These are phyloP conservation scores for Septoria petroselini DNA, from an alignment of 2,329 filamentous ascomycete genomes.

Conservation along the genomic window DNA sequence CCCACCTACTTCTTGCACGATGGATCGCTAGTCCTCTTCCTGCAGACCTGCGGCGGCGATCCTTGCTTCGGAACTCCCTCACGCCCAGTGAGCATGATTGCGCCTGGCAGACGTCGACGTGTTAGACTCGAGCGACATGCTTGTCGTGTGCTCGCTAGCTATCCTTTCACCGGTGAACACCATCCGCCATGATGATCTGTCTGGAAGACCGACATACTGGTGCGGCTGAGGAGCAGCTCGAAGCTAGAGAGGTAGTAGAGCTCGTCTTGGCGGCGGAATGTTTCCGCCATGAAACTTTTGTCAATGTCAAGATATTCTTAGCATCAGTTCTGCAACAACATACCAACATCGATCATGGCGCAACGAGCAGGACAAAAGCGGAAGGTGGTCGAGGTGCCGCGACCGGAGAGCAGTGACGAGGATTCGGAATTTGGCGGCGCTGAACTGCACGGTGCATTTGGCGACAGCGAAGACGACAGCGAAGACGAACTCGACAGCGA, in stretches of 20 bases:
- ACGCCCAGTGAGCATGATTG: too few species aligned
- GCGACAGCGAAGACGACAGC: conserved; percentile 39
- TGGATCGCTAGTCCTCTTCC: too few species aligned
- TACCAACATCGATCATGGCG: conserved; percentile 16
- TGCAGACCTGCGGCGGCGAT: conserved; percentile 2
- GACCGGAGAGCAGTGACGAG: conserved; percentile 31
- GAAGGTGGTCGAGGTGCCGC: conserved; percentile 42
- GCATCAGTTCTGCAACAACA: conserved; percentile 17
- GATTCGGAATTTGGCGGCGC: conserved; percentile 41
- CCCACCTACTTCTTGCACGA: too few species aligned
- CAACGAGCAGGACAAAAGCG: conserved; percentile 44
- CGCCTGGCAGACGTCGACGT: too few species aligned
- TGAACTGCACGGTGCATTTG: conserved; percentile 29
- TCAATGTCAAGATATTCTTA: conserved; percentile 3
- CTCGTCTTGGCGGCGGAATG: not conserved
- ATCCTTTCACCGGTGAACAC: too few species aligned
- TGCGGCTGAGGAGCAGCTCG: too few species aligned
- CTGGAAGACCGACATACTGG: too few species aligned
- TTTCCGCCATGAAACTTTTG: conserved; percentile 6
- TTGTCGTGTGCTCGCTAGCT: too few species aligned
- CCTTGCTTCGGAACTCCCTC: too few species aligned
- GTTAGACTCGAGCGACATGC: too few species aligned
- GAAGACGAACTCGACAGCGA: conserved; percentile 30
- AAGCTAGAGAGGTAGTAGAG: too few species aligned
- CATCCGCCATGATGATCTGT: too few species aligned